Evolutionary conservation across 1,284 basidiomycete species (phyloP), one percentile per base, ranked within the genome.

Genomic region (Ceratobasidium sp.): DNA sequence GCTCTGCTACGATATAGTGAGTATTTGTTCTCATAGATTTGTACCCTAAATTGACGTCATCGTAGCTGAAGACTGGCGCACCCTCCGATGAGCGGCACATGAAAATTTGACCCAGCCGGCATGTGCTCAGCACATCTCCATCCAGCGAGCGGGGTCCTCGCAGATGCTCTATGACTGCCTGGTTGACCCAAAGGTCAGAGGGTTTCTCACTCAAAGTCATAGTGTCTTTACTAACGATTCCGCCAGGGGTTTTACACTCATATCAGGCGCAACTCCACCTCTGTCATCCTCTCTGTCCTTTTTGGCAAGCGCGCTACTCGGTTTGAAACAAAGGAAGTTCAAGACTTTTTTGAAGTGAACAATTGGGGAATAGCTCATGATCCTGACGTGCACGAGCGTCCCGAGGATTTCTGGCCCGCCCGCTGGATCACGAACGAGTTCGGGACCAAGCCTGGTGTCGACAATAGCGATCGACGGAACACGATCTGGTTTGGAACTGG

Each of bases 141-240:
- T 79, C 28, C 79, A 80, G 72, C 73, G 73, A 11, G 80, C 80
- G 1, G 82, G 83, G 75, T 77, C 79, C 6, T 75, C 77, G 7
- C 82, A 83, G 70, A 76, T 82, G 18, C 75, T 82, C 77, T 75
- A 79, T 55, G 81, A 82, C 47, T 57, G 80, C 9, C 62, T 63
- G 1, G 55, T 35, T n/a, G 46, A 71, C 6, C 81, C 82, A 7
- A 75, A 80, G 61, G 81, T 82, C n/a, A n/a, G n/a, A n/a, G n/a
- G n/a, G n/a, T n/a, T n/a, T n/a, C n/a, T n/a, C n/a, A n/a, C n/a
- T n/a, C n/a, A n/a, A n/a, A n/a, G n/a, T n/a, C n/a, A n/a, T n/a
- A n/a, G n/a, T n/a, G n/a, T n/a, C n/a, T n/a, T n/a, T n/a, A n/a
- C n/a, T n/a, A n/a, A n/a, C n/a, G n/a, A n/a, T n/a, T n/a, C n/a